Percentiles rank a stretch among this genome's conserved stretches.
Evolutionary conservation across 441 rosid species (phyloP).

Genomic region (Adansonia grandidieri): DNA sequence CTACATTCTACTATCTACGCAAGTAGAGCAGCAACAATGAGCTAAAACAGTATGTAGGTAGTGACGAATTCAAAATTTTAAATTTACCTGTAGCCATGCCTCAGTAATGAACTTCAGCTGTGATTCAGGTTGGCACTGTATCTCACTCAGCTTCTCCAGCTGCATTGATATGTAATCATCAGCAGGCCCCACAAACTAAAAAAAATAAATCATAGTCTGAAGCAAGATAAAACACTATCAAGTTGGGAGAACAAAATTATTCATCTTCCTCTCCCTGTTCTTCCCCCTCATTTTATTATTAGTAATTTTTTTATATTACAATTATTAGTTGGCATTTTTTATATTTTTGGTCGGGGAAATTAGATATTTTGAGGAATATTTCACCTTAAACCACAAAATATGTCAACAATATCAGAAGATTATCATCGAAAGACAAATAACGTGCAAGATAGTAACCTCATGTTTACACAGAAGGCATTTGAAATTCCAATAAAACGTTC

Average conservation of each 20-base stretch:
- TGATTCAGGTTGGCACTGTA: constrained; percentile 79
- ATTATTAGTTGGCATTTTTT: not conserved
- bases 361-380: not conserved
- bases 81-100: constrained; percentile 82
- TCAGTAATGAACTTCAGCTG: constrained; percentile 79
- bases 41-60: constrained; percentile 25
- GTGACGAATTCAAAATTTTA: not conserved
- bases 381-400: not conserved
- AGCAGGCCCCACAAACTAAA: constrained; percentile 25
- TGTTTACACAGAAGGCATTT: not conserved
- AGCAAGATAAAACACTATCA: constrained; percentile 13
- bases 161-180: constrained; percentile 30
- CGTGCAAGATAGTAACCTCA: constrained; percentile 6
- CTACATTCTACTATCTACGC: constrained; percentile 78
- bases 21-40: constrained; percentile 27
- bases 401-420: not conserved
- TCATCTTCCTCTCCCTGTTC: not conserved
- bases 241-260: not conserved
- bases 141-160: constrained; percentile 80
- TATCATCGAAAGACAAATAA: not conserved
- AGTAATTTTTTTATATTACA: not conserved
- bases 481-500: not conserved
- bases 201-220: not conserved
- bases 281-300: not conserved
- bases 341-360: constrained; percentile 11